Conservation (phyloP, 1,284 basidiomycete species). For the Moesziomyces sp. region DNA sequence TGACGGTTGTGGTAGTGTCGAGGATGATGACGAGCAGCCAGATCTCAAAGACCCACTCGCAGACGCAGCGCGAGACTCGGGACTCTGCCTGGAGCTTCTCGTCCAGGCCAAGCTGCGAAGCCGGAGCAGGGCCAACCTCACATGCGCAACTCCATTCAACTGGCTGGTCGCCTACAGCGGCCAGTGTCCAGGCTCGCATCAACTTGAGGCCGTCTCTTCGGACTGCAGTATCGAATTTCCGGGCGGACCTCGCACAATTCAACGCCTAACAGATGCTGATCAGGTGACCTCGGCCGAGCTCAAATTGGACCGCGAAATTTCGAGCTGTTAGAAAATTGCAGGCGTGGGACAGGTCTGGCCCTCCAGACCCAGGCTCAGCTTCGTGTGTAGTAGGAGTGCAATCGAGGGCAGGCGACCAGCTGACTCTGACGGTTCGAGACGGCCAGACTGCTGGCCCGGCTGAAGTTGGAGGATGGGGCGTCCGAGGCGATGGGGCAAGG, state of each 20-base stretch:
- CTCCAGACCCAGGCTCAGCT: background rate
- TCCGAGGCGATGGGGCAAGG: too few relatives aligned
- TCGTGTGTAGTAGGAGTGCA: too few relatives aligned
- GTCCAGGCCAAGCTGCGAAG: too few relatives aligned
- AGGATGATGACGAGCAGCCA: conserved; percentile 38
- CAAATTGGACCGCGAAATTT: background rate
- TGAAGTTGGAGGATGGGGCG: too few relatives aligned
- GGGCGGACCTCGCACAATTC: too few relatives aligned
- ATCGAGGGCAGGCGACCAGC: too few relatives aligned
- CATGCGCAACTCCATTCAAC: background rate
- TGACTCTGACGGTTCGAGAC: too few relatives aligned
- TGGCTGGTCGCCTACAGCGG: background rate
- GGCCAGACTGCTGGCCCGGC: too few relatives aligned
- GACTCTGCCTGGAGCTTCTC: too few relatives aligned
- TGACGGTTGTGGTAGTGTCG: conserved; percentile 54
- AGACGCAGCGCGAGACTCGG: background rate
- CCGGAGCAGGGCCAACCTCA: background rate
- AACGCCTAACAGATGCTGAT: background rate
- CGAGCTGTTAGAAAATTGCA: background rate
- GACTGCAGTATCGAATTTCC: background rate
- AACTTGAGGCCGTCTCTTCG: background rate
- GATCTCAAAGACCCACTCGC: conserved; percentile 18
- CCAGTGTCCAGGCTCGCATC: background rate
- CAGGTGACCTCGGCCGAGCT: conserved; percentile 20
- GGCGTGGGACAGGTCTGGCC: background rate